phyloP scores from a whole-genome alignment of 2,329 filamentous ascomycete species.

The Aspergillus bombycis region DNA sequence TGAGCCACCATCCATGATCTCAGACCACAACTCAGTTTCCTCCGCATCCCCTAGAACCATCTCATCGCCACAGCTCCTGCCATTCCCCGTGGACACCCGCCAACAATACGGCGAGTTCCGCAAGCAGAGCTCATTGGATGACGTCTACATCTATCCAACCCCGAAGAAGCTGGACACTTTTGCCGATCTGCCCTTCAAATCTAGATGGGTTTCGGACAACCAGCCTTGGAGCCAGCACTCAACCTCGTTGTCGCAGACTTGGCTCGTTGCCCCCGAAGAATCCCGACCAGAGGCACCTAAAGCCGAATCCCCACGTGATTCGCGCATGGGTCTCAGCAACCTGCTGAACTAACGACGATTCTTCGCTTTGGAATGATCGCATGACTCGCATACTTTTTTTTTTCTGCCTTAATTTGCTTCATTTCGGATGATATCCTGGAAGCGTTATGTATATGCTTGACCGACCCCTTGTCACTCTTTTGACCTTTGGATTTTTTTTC shows the following conservation, averaged over 20 bases:
- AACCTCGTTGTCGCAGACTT: conserved; percentile 30
- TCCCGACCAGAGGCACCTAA: conserved; percentile 19
- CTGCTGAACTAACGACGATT: conserved; percentile 39
- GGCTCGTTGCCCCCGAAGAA: conserved; percentile 21
- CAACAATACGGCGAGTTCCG: conserved; percentile 37
- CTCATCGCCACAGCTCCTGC: conserved; percentile 45
- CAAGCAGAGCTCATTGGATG: conserved; percentile 35
- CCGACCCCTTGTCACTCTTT: conserved; percentile 22
- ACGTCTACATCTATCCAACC: conserved; percentile 24
- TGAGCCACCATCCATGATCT: conserved; percentile 71
- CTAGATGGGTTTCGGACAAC: conserved; percentile 32
- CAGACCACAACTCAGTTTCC: conserved; percentile 67
- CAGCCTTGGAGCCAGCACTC: conserved; percentile 34
- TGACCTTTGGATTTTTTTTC: conserved; percentile 1
- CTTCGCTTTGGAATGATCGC: conserved; percentile 26
- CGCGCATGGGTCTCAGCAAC: conserved; percentile 44
- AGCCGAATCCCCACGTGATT: conserved; percentile 36
- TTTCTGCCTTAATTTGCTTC: conserved; percentile 19
- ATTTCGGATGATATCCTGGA: conserved; percentile 21
- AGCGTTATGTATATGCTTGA: conserved; percentile 22
- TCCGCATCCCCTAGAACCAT: conserved; percentile 60
- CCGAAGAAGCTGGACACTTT: conserved; percentile 27
- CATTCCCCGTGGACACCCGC: conserved; percentile 50
- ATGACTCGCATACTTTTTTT: conserved; percentile 20
- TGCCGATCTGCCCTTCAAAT: conserved; percentile 29